Evolutionary conservation across 2,329 filamentous ascomycete species (phyloP).

Genomic region (Claviceps citrina): DNA sequence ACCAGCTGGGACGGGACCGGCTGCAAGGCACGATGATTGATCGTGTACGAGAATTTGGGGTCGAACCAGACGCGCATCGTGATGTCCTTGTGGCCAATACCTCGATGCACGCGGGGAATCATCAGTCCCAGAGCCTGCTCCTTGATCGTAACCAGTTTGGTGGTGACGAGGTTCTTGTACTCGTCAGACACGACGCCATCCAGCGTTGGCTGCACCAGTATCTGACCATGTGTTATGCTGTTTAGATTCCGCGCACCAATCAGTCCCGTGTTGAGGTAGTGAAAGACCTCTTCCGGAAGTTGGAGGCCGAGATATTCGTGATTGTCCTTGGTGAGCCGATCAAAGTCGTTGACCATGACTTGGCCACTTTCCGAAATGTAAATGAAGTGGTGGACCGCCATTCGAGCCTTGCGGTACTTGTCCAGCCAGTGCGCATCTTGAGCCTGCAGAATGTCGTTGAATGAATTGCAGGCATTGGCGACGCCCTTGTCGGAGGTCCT

Average conservation of each 20-base stretch:
- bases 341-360: slow-evolving; percentile 57
- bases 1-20: slow-evolving; percentile 32
- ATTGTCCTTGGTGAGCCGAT: slow-evolving; percentile 64
- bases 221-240: slow-evolving; percentile 66
- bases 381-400: slow-evolving; percentile 78
- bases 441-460: slow-evolving; percentile 61
- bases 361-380: slow-evolving; percentile 65
- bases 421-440: slow-evolving; percentile 65
- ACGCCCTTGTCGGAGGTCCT: slow-evolving; percentile 53
- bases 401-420: slow-evolving; percentile 71
- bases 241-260: slow-evolving; percentile 66
- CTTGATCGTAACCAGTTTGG: slow-evolving; percentile 57
- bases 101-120: slow-evolving; percentile 65
- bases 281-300: slow-evolving; percentile 76
- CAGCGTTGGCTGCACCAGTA: slow-evolving; percentile 66
- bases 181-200: slow-evolving; percentile 68
- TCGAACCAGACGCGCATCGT: slow-evolving; percentile 75
- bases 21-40: slow-evolving; percentile 42
- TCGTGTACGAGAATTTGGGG: slow-evolving; percentile 47
- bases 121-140: slow-evolving; percentile 66
- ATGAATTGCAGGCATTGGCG: slow-evolving; percentile 57
- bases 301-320: slow-evolving; percentile 84
- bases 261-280: slow-evolving; percentile 73
- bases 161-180: slow-evolving; percentile 65
- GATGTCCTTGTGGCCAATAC: slow-evolving; percentile 67